A percentile compares a stretch with the other conserved stretches of the same genome.
These are phyloP conservation scores for Penicillium sp. DNA, from an alignment of 2,329 filamentous ascomycete genomes.

Conservation along the genomic window DNA sequence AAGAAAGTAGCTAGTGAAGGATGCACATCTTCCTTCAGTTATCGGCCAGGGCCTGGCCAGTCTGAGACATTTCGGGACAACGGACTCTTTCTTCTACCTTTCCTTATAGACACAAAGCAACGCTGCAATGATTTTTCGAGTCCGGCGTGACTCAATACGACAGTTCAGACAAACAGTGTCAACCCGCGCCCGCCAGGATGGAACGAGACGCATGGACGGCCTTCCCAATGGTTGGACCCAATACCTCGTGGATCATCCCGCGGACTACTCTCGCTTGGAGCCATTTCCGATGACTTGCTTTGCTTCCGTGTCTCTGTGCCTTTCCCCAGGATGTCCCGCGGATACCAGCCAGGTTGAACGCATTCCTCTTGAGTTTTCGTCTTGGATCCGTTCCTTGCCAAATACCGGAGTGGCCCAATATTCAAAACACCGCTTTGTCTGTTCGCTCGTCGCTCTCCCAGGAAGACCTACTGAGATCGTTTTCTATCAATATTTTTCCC, in stretches of 20 bases:
- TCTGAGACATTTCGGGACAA: not conserved
- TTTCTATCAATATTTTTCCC: not conserved
- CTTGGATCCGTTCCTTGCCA: not conserved
- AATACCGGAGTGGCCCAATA: not conserved
- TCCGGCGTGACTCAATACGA: constrained; percentile 13
- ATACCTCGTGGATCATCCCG: not conserved
- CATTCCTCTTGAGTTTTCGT: not conserved
- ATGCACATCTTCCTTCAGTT: not conserved
- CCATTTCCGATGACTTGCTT: not conserved
- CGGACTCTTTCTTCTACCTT: not conserved
- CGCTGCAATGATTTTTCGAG: constrained; percentile 1
- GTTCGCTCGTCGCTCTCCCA: not conserved
- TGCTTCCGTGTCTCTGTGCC: not conserved
- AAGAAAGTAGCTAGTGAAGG: not conserved
- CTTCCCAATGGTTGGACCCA: not conserved
- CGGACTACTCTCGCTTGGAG: not conserved
- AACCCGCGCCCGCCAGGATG: not conserved
- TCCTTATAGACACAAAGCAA: constrained; percentile 11
- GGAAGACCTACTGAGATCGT: not conserved
- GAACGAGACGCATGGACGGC: not conserved
- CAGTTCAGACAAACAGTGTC: constrained; percentile 15
- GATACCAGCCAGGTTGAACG: not conserved
- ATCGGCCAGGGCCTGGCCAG: not conserved
- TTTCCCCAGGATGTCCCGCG: not conserved
- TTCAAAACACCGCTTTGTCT: not conserved